Base-by-base conservation (phyloP, 352 stramenopile species). In the Globisporangium paroecandrum region DNA sequence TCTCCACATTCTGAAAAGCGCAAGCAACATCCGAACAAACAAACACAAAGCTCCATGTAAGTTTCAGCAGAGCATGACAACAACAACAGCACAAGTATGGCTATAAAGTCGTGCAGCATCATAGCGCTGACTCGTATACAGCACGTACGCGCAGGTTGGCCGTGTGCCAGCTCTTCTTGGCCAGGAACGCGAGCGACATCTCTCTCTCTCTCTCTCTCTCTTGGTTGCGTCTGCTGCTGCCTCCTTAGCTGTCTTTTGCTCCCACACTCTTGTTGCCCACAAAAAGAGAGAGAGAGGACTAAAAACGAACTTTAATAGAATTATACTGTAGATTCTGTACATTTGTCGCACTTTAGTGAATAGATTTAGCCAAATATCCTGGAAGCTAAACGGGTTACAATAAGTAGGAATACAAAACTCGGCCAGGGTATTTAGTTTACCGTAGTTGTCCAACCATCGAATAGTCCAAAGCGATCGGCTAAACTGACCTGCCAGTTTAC, bases 91-190 rank as follows among this genome's bases (percentile, higher is more conserved):
- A 34, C n/a, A 29, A 4, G 25, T 4, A 34, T 20, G 54, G 10
- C 22, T 2, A 22, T 58, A 24, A 4, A 59, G 3, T 7, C 36
- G 13, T 18, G 36, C 9, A 43, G 36, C 12, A 13, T 43, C 3
- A 43, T 18, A 46, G 43, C 20, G 51, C 12, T 15, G 58, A 63
- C 22, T 1, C 27, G 43, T 55, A 36, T 1, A 15, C 32, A 7
- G 3, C 2, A 87, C 75, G 72, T 81, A 95, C 88, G 43, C 82
- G 88, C 34, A 98, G 77, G 67, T 99, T 99, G 66, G 93, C 89
- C 61, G 94, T 98, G 75, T 99, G 95, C 95, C 95, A 99, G 87
- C 93, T 98, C 89, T 98, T 99, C 90, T 98, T 99, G 81, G 83
- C 82, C 73, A 97, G 86, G 78, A 98, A 99, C 72, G 83, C 91